Conservation (phyloP, 352 stramenopile species). For the Globisporangium camurandrum region DNA sequence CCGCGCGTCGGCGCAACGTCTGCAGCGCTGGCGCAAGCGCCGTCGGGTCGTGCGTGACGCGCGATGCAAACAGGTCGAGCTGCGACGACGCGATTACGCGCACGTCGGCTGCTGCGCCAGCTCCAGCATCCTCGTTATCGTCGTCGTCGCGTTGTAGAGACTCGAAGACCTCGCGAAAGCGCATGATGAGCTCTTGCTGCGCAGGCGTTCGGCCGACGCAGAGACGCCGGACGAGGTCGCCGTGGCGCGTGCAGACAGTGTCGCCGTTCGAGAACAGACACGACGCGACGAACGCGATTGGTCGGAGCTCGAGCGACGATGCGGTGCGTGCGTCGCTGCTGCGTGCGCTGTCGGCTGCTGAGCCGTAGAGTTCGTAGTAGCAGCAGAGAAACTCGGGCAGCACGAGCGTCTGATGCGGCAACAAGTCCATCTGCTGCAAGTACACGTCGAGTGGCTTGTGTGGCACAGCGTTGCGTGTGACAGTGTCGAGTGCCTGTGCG, state of each 20-base stretch:
- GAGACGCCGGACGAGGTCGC: slow-evolving; percentile 48
- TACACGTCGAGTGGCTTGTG: slow-evolving; percentile 55
- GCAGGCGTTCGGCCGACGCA: slow-evolving; percentile 43
- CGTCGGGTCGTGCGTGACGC: slow-evolving; percentile 30
- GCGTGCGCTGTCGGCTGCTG: slow-evolving; percentile 9
- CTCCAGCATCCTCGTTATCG: neutral
- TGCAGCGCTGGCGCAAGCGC: slow-evolving; percentile 32
- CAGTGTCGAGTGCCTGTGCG: slow-evolving; percentile 28
- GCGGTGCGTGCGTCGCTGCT: neutral
- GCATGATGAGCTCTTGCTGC: slow-evolving; percentile 50
- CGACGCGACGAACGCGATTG: slow-evolving; percentile 50
- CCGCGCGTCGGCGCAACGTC: slow-evolving; percentile 34
- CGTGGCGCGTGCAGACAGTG: slow-evolving; percentile 31
- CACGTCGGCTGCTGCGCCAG: slow-evolving; percentile 8
- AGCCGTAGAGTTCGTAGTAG: slow-evolving; percentile 64
- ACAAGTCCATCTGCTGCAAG: slow-evolving; percentile 42
- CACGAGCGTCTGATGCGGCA: slow-evolving; percentile 37
- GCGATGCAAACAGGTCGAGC: slow-evolving; percentile 33
- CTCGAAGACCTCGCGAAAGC: slow-evolving; percentile 61
- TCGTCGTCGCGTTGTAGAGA: slow-evolving; percentile 15
- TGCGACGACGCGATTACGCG: slow-evolving; percentile 30
- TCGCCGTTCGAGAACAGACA: slow-evolving; percentile 67
- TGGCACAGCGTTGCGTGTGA: slow-evolving; percentile 23
- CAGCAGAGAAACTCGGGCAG: slow-evolving; percentile 59
- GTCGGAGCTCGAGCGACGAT: slow-evolving; percentile 31